phyloP scores from a whole-genome alignment of 2,329 filamentous ascomycete species.

The Shiraia sp. region DNA sequence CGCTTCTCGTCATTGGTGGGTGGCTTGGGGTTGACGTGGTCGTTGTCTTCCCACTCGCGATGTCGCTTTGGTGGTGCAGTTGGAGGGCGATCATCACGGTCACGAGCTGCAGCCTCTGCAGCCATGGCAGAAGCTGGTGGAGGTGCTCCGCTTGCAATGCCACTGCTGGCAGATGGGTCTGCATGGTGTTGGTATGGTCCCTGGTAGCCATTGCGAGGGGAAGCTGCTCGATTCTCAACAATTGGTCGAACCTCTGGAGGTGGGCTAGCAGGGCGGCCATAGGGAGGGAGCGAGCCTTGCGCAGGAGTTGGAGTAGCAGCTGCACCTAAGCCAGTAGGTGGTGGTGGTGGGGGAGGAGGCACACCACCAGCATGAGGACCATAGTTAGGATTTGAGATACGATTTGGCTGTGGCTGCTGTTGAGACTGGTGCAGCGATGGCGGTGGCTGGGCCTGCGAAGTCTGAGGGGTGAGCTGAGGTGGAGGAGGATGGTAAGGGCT shows the following conservation, averaged over 20 bases:
- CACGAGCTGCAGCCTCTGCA: conserved; percentile 69
- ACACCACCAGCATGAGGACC: conserved; percentile 47
- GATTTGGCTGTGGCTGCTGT: conserved; percentile 47
- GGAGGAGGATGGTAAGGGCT: conserved; percentile 53
- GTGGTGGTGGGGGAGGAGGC: conserved; percentile 60
- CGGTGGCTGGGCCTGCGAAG: conserved; percentile 53
- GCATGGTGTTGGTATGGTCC: conserved; percentile 78
- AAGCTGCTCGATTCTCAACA: conserved; percentile 83
- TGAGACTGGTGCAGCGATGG: conserved; percentile 35
- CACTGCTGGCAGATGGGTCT: conserved; percentile 60
- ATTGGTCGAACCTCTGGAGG: conserved; percentile 82
- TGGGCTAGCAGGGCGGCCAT: conserved; percentile 75
- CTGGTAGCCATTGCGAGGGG: conserved; percentile 86
- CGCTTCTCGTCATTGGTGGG: conserved; percentile 81
- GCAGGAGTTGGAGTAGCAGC: conserved; percentile 55
- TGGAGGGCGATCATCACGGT: conserved; percentile 72
- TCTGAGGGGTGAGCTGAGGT: conserved; percentile 56
- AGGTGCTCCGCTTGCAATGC: conserved; percentile 71
- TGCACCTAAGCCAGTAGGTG: conserved; percentile 56
- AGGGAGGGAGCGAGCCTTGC: conserved; percentile 62
- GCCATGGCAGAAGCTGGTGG: conserved; percentile 67
- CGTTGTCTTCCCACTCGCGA: conserved; percentile 91
- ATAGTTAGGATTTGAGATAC: conserved; percentile 54
- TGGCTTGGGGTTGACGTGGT: conserved; percentile 73
- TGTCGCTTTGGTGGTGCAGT: conserved; percentile 78